Evolutionary conservation across 2,329 filamentous ascomycete genomes (phyloP), one percentile per base, ranked within the genome.

Genomic region (Beauveria brongniartii): DNA sequence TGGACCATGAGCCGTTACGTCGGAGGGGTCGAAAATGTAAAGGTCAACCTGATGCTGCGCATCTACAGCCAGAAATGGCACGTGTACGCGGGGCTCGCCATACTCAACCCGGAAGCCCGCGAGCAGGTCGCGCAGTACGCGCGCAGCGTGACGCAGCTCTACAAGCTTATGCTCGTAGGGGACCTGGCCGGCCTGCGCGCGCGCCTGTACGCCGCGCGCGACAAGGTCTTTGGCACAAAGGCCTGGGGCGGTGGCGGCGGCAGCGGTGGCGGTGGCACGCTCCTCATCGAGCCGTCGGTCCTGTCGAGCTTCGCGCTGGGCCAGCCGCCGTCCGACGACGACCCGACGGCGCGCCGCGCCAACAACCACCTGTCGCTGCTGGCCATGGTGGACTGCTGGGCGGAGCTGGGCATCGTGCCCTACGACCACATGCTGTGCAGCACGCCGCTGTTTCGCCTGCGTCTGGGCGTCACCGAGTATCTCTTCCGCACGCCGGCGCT

Each of bases 381-480:
- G 50, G 94, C 92, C 52, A 99, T 99, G 85, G 95, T 97, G 48
- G 94, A 99, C 77, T 97, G 93, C 76, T 99, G 94, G 94, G 94
- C 90, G 71, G 90, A 91, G 66, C 82, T 97, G 51, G 89, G 87
- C 40, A 99, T 97, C 68, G 89, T 95, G 53, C 94, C 94, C 0
- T 99, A 99, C 74, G 93, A 99, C 75, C 95, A 99, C 78, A 99
- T 99, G 92, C 95, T 99, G 67, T 99, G 94, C 78, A 96, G 92
- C 59, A 99, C 94, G 44, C 94, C 94, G 77, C 84, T 97, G 52
- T 99, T 99, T 79, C 89, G 94, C 55, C 85, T 99, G 65, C 97
- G 94, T 85, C 83, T 99, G 40, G 94, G 94, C 61, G 95, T 97
- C n/a, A 93, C 92, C 1, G 94, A 99, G 76, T 93, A 96, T 72